Conservation (phyloP, 352 stramenopile genomes). For the Globisporangium apiculatum region DNA sequence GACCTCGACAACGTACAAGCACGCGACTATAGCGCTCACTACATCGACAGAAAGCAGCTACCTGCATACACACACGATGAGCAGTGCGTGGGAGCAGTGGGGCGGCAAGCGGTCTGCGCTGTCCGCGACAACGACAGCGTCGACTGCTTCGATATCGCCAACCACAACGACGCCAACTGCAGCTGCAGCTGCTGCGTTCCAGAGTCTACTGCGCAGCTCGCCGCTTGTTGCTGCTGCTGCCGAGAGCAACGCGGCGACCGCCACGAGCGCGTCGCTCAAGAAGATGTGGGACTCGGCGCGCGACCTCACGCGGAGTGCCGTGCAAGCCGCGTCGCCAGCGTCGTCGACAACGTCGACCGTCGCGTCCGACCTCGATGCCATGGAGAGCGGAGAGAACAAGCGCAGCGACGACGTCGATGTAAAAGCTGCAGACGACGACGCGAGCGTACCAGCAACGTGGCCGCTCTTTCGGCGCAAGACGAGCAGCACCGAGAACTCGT, state of each 20-base stretch:
- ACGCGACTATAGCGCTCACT: no score
- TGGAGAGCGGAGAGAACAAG: constrained; percentile 40
- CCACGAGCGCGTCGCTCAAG: constrained; percentile 30
- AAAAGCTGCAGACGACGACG: constrained; percentile 12
- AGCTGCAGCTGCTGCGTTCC: constrained; percentile 27
- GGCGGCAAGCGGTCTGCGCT: constrained; percentile 38
- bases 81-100: constrained; percentile 70
- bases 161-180: constrained; percentile 13
- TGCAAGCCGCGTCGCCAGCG: constrained; percentile 4
- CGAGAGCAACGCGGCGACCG: constrained; percentile 1
- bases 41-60: no score
- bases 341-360: constrained; percentile 5
- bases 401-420: constrained; percentile 1
- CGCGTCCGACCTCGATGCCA: constrained; percentile 18
- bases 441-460: constrained; percentile 18
- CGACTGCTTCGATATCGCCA: neutral
- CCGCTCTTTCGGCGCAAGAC: constrained; percentile 38
- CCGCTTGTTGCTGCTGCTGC: constrained; percentile 36
- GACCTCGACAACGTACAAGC: no score
- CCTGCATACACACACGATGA: constrained; percentile 1
- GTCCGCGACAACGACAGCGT: constrained; percentile 18
- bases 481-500: constrained; percentile 16
- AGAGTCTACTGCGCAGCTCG: constrained; percentile 38
- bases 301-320: constrained; percentile 36
- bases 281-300: constrained; percentile 62